phyloP scores from a whole-genome alignment of 1,139 yeast species.

The Blastobotrys malaysiensis region DNA sequence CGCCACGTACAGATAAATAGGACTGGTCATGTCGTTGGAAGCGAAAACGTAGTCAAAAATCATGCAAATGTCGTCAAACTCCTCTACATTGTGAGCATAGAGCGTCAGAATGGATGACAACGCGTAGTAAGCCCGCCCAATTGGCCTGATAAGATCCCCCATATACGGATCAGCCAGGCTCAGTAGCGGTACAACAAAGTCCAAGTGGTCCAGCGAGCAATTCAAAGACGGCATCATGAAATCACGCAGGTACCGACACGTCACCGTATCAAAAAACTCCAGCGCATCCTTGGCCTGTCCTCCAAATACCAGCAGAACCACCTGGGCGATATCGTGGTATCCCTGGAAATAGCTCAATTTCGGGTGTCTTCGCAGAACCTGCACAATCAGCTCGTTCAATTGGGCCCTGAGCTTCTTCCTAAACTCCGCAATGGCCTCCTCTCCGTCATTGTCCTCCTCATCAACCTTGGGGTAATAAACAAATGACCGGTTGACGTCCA shows the following conservation, averaged over 20 bases:
- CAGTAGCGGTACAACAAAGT: constrained; percentile 58
- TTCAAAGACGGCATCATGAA: constrained; percentile 71
- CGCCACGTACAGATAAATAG: constrained; percentile 55
- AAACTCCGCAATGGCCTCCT: background rate
- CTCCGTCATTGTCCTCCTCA: constrained; percentile 23
- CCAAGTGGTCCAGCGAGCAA: constrained; percentile 60
- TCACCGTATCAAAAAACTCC: constrained; percentile 49
- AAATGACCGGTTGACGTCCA: constrained; percentile 74
- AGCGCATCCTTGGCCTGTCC: constrained; percentile 34
- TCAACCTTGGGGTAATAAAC: constrained; percentile 25
- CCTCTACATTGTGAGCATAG: constrained; percentile 66
- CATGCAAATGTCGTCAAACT: constrained; percentile 45
- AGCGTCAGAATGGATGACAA: constrained; percentile 72
- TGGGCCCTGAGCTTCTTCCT: constrained; percentile 33
- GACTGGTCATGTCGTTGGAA: constrained; percentile 39
- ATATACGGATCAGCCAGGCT: constrained; percentile 46
- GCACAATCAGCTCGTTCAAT: constrained; percentile 46
- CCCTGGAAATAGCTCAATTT: constrained; percentile 81
- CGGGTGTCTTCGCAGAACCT: constrained; percentile 57
- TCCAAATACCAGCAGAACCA: constrained; percentile 53
- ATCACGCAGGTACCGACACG: constrained; percentile 68
- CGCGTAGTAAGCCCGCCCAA: constrained; percentile 53
- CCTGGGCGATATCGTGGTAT: constrained; percentile 77
- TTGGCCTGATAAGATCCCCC: constrained; percentile 43
- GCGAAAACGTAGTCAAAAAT: constrained; percentile 62